Evolutionary conservation across 495 filamentous ascomycete species (phyloP).

Genomic region (Amorphotheca resinae): DNA sequence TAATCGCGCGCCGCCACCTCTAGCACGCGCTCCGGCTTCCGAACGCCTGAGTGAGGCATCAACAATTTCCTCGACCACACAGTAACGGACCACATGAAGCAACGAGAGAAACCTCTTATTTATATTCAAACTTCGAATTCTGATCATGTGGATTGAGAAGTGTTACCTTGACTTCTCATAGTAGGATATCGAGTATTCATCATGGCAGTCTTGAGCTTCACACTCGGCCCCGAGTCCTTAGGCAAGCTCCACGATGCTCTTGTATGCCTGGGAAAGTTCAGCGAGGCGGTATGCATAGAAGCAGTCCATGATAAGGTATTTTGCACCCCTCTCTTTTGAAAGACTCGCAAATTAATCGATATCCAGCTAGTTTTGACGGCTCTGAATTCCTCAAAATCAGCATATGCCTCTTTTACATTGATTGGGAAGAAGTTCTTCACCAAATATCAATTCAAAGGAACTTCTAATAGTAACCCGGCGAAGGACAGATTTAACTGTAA

Average conservation of each 20-base stretch:
- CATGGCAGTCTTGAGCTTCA: slow-evolving; percentile 69
- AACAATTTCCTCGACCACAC: too few relatives aligned
- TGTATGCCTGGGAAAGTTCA: slow-evolving; percentile 84
- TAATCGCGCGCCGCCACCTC: too few relatives aligned
- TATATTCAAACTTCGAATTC: neutral
- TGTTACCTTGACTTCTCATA: neutral
- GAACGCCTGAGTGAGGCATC: too few relatives aligned
- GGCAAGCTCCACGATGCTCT: slow-evolving; percentile 68
- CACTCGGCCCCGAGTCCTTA: slow-evolving; percentile 62
- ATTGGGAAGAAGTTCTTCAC: slow-evolving; percentile 69
- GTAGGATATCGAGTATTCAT: neutral
- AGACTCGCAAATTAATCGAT: slow-evolving; percentile 4
- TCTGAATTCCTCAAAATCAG: slow-evolving; percentile 86
- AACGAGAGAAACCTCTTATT: too few relatives aligned
- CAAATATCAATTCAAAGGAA: slow-evolving; percentile 51
- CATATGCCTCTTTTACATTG: slow-evolving; percentile 73
- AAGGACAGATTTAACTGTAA: slow-evolving; percentile 59
- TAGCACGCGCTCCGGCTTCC: too few relatives aligned
- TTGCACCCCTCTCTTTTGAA: neutral
- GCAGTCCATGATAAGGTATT: slow-evolving; percentile 60
- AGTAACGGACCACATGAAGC: too few relatives aligned
- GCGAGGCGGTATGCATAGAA: slow-evolving; percentile 78
- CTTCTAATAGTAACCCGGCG: slow-evolving; percentile 13
- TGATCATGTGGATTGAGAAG: neutral
- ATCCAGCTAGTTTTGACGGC: slow-evolving; percentile 65